Percentiles rank a stretch among this genome's conserved stretches.
Conservation (phyloP, 2,329 filamentous ascomycete species). For the Escovopsis weberi region DNA sequence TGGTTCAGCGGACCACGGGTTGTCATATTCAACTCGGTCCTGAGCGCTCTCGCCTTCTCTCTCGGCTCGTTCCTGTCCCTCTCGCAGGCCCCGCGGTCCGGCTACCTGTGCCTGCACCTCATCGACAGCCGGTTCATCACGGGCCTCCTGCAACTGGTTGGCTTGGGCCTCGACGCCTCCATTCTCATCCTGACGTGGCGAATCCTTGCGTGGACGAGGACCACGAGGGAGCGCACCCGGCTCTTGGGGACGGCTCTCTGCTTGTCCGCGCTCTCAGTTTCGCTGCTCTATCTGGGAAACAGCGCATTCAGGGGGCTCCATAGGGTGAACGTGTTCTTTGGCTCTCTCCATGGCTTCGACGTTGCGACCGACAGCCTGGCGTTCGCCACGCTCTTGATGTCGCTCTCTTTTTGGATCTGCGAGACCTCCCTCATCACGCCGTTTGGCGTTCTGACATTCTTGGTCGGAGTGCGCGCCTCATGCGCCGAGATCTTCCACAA, state of each 20-base stretch:
- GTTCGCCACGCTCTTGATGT: slow-evolving; percentile 29
- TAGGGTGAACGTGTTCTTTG: slow-evolving; percentile 19
- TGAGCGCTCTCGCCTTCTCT: slow-evolving; percentile 24
- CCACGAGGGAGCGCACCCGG: slow-evolving; percentile 30
- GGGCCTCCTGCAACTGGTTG: slow-evolving; percentile 27
- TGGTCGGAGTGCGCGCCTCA: slow-evolving; percentile 24
- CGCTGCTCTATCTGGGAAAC: slow-evolving; percentile 21
- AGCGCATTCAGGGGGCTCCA: slow-evolving; percentile 14
- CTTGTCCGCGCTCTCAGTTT: slow-evolving; percentile 24
- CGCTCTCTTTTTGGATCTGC: slow-evolving; percentile 30
- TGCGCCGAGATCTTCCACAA: slow-evolving; percentile 21
- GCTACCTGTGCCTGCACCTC: slow-evolving; percentile 34
- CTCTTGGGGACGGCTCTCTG: slow-evolving; percentile 29
- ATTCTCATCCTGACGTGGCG: slow-evolving; percentile 37
- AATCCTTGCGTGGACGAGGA: slow-evolving; percentile 35
- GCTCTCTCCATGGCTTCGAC: slow-evolving; percentile 33
- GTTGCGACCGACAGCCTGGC: slow-evolving; percentile 32
- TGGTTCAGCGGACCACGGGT: slow-evolving; percentile 32
- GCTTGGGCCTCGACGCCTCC: slow-evolving; percentile 30
- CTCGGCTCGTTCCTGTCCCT: slow-evolving; percentile 27
- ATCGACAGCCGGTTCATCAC: slow-evolving; percentile 24
- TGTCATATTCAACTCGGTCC: slow-evolving; percentile 19
- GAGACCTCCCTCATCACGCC: slow-evolving; percentile 31
- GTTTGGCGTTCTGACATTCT: slow-evolving; percentile 27
- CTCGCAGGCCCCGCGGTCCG: slow-evolving; percentile 27